These are phyloP conservation scores for Cyclotella atomus DNA, from an alignment of 108 stramenopile genomes.

Conservation along the genomic window DNA sequence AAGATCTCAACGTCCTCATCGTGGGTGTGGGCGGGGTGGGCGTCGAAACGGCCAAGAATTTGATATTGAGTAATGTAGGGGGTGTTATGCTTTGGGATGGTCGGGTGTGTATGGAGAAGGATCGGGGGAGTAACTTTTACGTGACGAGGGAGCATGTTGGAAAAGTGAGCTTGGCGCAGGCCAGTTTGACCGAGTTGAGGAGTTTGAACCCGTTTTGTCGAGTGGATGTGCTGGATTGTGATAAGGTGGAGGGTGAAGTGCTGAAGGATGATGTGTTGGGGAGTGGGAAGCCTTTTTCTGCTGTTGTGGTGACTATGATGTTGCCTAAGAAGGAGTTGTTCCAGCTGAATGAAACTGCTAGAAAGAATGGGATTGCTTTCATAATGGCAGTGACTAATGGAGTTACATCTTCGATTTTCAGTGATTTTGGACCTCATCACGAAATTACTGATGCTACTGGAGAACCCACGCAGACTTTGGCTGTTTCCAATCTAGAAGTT, in stretches of 20 bases:
- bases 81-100: constrained; percentile 47
- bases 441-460: constrained; percentile 57
- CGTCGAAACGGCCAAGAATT: constrained; percentile 71
- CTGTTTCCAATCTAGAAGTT: constrained; percentile 50
- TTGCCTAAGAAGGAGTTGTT: constrained; percentile 41
- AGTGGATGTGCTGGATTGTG: constrained; percentile 40
- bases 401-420: constrained; percentile 51
- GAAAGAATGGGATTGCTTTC: constrained; percentile 47
- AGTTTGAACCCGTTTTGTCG: constrained; percentile 57
- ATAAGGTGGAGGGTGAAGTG: constrained; percentile 2
- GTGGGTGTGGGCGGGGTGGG: constrained; percentile 76
- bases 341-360: constrained; percentile 32
- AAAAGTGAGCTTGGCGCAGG: constrained; percentile 34
- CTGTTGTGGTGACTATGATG: constrained; percentile 48
- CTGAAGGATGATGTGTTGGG: constrained; percentile 38
- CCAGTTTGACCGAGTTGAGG: constrained; percentile 41
- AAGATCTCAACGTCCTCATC: constrained; percentile 70
- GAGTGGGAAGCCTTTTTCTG: constrained; percentile 37
- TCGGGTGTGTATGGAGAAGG: constrained; percentile 26
- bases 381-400: constrained; percentile 51
- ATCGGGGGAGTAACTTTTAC: constrained; percentile 56
- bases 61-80: constrained; percentile 61
- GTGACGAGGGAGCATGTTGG: constrained; percentile 43
- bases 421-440: constrained; percentile 46
- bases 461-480: constrained; percentile 56